Percentiles rank a stretch among this genome's conserved stretches.
These are phyloP conservation scores for Artemisia tridentata DNA, from an alignment of 129 eudicot genomes.

Conservation along the genomic window DNA sequence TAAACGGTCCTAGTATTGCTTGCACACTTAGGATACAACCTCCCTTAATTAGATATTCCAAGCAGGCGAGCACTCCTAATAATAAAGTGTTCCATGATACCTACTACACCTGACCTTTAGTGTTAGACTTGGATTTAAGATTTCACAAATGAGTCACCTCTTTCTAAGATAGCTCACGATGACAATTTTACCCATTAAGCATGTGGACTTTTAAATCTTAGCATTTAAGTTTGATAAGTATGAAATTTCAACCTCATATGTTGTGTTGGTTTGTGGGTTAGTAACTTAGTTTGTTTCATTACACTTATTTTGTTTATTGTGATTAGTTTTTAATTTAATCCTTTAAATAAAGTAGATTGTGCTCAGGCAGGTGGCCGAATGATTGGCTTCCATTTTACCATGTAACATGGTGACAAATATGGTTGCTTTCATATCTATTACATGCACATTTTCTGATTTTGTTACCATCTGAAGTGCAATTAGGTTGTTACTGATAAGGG, in stretches of 20 bases:
- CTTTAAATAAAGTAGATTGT: background rate
- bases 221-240: too few relatives aligned
- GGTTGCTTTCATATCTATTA: background rate
- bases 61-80: background rate
- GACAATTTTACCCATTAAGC: background rate
- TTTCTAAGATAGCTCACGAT: background rate
- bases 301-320: background rate
- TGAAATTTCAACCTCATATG: background rate
- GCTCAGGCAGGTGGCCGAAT: background rate
- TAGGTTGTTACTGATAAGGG: background rate
- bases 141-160: constrained; percentile 2
- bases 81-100: background rate
- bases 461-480: background rate
- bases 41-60: background rate
- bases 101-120: background rate
- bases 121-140: constrained; percentile 9
- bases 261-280: background rate
- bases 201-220: background rate
- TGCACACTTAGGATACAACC: background rate
- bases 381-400: background rate
- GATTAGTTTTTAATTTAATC: background rate
- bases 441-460: background rate
- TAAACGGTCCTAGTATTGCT: background rate
- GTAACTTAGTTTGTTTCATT: background rate
- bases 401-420: background rate